These are phyloP conservation scores for Parathielavia hyrcaniae DNA, from an alignment of 495 filamentous ascomycete species.

Conservation along the genomic window DNA sequence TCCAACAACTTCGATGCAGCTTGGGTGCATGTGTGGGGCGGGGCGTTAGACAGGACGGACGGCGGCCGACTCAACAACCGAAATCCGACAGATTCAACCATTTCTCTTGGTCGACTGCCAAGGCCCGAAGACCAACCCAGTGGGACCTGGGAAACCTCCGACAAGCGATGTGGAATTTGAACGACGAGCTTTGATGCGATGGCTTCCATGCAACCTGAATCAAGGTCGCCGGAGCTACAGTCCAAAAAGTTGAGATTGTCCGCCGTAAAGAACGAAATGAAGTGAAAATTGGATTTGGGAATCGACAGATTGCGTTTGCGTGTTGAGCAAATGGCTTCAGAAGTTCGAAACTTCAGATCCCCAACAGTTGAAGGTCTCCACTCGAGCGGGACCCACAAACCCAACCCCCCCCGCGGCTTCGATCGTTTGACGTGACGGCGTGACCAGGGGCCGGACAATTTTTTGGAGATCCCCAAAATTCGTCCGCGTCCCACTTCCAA, in stretches of 20 bases:
- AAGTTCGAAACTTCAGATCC: neutral
- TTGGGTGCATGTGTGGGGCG: neutral
- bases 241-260: too few species aligned
- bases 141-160: slow-evolving; percentile 21
- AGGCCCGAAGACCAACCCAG: slow-evolving; percentile 22
- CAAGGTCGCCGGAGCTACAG: too few species aligned
- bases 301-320: too few species aligned
- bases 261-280: too few species aligned
- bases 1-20: neutral
- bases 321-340: neutral
- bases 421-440: too few species aligned
- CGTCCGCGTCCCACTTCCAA: too few species aligned
- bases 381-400: too few species aligned
- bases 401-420: too few species aligned
- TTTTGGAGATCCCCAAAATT: neutral
- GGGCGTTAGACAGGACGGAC: slow-evolving; percentile 19
- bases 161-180: neutral
- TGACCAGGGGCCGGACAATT: neutral
- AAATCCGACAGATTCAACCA: slow-evolving; percentile 22
- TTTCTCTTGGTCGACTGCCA: slow-evolving; percentile 10
- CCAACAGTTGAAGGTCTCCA: too few species aligned
- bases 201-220: too few species aligned
- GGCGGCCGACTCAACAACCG: slow-evolving; percentile 26
- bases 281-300: too few species aligned
- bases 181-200: neutral